A percentile compares a stretch with the other conserved stretches of the same genome.
Conservation (phyloP, 805 yeast species). For the Yarrowia yakushimensis region DNA sequence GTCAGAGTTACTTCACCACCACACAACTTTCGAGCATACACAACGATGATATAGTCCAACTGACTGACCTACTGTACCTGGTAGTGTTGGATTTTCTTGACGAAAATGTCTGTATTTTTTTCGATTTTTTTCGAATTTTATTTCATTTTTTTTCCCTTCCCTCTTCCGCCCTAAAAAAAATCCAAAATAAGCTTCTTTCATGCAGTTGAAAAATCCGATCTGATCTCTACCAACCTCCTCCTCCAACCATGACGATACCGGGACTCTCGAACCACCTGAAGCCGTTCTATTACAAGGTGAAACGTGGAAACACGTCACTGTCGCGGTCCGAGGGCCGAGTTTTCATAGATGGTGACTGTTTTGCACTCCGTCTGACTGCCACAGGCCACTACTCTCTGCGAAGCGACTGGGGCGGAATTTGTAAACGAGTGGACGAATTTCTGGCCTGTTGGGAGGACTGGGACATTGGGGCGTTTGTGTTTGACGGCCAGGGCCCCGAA, state of each 20-base stretch:
- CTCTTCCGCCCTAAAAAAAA: background rate
- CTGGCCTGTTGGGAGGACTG: background rate
- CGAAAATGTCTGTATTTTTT: no score
- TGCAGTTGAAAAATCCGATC: background rate
- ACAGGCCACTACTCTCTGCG: background rate
- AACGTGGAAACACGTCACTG: background rate
- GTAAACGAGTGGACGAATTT: background rate
- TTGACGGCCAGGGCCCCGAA: constrained; percentile 16
- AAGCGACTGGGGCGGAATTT: background rate
- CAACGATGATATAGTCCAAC: no score
- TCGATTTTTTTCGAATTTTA: no score
- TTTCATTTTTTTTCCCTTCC: no score
- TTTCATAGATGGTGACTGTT: constrained; percentile 6
- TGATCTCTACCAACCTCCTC: background rate
- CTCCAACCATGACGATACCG: background rate
- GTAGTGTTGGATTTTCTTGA: no score
- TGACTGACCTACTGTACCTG: no score
- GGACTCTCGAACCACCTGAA: background rate
- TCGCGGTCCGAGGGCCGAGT: background rate
- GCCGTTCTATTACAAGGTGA: background rate
- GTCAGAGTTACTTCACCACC: no score
- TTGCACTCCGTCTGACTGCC: background rate
- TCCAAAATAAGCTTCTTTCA: background rate
- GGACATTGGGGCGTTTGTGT: background rate
- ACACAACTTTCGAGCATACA: no score